Percentiles rank a stretch among this genome's conserved stretches.
Evolutionary conservation across 805 yeast species (phyloP).

Genomic region (Ogataea pini): DNA sequence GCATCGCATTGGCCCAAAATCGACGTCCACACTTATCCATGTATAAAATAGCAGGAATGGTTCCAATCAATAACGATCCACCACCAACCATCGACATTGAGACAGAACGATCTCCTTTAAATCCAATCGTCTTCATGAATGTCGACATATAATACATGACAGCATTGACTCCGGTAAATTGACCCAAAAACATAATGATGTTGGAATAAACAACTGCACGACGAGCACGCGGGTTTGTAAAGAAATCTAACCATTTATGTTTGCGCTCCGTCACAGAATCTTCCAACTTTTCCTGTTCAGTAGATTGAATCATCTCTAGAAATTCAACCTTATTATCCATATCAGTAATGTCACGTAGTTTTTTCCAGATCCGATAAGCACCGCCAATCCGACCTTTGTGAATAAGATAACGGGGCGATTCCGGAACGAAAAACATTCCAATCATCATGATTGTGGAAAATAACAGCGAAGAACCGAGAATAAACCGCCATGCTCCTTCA

Average conservation of each 20-base stretch:
- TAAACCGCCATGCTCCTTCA: conserved; percentile 61
- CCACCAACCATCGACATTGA: conserved; percentile 73
- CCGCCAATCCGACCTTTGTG: conserved; percentile 53
- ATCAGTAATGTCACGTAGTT: conserved; percentile 49
- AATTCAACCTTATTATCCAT: conserved; percentile 51
- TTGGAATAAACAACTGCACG: conserved; percentile 60
- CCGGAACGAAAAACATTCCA: conserved; percentile 58
- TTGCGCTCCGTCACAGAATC: conserved; percentile 34
- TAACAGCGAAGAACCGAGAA: conserved; percentile 63
- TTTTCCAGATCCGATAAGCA: conserved; percentile 57
- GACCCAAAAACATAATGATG: conserved; percentile 61
- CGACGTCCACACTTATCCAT: conserved; percentile 61
- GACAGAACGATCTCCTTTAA: conserved; percentile 50
- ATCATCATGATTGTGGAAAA: conserved; percentile 52
- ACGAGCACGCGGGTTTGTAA: conserved; percentile 57
- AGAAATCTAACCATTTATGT: conserved; percentile 50
- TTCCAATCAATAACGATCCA: conserved; percentile 60
- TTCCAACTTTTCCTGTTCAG: conserved; percentile 42
- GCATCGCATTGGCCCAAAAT: conserved; percentile 59
- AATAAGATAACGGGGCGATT: conserved; percentile 58
- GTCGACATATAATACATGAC: conserved; percentile 65
- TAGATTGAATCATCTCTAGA: conserved; percentile 55
- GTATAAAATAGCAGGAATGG: conserved; percentile 63
- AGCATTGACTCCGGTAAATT: conserved; percentile 68
- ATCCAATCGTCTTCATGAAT: conserved; percentile 56